These are phyloP conservation scores for Elaphomyces granulatus DNA, from an alignment of 495 filamentous ascomycete genomes.

Conservation along the genomic window DNA sequence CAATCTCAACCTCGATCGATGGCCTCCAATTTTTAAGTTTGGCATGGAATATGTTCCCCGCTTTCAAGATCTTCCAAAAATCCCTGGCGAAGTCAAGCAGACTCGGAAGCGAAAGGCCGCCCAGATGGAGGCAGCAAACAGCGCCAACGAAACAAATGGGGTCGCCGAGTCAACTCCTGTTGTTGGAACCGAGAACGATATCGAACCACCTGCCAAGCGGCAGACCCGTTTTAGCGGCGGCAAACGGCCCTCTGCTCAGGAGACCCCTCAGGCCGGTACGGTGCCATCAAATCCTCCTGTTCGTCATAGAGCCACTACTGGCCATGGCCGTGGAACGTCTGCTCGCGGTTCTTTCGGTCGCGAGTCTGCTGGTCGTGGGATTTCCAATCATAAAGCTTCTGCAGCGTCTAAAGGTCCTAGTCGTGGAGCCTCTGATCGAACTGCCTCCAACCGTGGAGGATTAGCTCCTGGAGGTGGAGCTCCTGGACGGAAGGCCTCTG, in stretches of 20 bases:
- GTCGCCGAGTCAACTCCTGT: conserved; percentile 15
- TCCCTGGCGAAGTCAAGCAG: conserved; percentile 34
- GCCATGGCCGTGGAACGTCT: conserved; percentile 39
- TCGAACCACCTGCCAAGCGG: conserved; percentile 16
- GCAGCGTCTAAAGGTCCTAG: too few species aligned
- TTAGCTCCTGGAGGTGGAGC: not conserved
- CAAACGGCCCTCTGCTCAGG: conserved; percentile 11
- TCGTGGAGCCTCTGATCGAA: not conserved
- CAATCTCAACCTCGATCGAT: conserved; percentile 28
- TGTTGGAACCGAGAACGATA: conserved; percentile 21
- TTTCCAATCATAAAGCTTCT: not conserved
- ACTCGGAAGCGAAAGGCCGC: conserved; percentile 33
- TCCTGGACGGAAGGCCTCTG: not conserved
- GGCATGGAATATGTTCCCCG: conserved; percentile 24
- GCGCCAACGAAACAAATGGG: conserved; percentile 19
- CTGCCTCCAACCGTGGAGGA: not conserved
- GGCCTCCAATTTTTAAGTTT: conserved; percentile 19
- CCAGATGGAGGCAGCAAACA: conserved; percentile 22
- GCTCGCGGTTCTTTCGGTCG: conserved; percentile 10
- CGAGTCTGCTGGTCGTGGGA: not conserved
- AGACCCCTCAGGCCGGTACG: conserved; percentile 11
- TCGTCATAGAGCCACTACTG: conserved; percentile 24
- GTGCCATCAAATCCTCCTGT: conserved; percentile 7
- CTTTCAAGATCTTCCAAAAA: conserved; percentile 35
- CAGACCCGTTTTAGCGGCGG: conserved; percentile 19